A percentile compares a stretch with the other conserved stretches of the same genome.
These are phyloP conservation scores for Scleroderma citrinum DNA, from an alignment of 768 basidiomycete species.

Conservation along the genomic window DNA sequence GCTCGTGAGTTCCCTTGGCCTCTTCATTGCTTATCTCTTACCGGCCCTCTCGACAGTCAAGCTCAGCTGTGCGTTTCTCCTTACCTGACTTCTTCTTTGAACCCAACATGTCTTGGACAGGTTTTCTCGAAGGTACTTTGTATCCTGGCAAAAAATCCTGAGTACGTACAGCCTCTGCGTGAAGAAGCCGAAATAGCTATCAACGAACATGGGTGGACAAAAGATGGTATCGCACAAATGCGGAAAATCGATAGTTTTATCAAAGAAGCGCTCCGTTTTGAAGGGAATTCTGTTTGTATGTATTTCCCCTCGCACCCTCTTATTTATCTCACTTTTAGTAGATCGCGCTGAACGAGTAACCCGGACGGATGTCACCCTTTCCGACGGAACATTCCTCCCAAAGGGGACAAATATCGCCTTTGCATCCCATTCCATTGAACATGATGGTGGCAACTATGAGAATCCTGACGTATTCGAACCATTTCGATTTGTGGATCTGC, in stretches of 20 bases:
- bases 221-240: constrained; percentile 23
- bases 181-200: constrained; percentile 32
- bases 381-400: constrained; percentile 34
- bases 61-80: neutral
- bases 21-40: neutral
- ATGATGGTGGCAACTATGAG: constrained; percentile 22
- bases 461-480: constrained; percentile 37
- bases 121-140: constrained; percentile 30
- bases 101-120: constrained; percentile 8
- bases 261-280: constrained; percentile 29
- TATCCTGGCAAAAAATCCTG: constrained; percentile 30
- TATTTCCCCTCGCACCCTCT: neutral
- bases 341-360: constrained; percentile 30
- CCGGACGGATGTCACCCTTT: constrained; percentile 28
- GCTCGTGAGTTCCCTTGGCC: constrained; percentile 13
- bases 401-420: constrained; percentile 25
- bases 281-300: constrained; percentile 23
- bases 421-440: constrained; percentile 17
- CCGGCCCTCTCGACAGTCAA: neutral
- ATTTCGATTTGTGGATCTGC: constrained; percentile 41
- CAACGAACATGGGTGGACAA: constrained; percentile 25
- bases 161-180: constrained; percentile 31
- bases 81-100: neutral
- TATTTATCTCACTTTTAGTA: neutral
- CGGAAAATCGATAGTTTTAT: constrained; percentile 38